Conservation (phyloP, 768 basidiomycete species). For the Tulasnella sp. region DNA sequence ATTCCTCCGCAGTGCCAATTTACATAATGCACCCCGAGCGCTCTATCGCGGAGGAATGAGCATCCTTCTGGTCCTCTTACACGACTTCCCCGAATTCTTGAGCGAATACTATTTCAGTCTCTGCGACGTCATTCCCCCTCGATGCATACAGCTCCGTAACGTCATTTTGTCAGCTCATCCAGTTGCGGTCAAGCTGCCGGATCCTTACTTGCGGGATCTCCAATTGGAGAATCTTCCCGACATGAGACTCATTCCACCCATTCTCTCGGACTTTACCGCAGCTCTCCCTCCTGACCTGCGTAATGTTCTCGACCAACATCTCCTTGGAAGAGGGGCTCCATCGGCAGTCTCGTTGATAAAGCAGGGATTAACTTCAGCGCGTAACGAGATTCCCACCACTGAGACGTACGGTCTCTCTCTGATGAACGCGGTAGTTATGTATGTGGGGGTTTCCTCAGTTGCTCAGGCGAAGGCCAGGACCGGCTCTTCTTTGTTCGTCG, state of each 20-base stretch:
- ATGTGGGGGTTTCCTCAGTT: constrained; percentile 86
- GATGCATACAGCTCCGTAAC: constrained; percentile 93
- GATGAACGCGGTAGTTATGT: constrained; percentile 90
- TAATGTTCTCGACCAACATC: constrained; percentile 67
- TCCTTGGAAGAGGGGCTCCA: constrained; percentile 59
- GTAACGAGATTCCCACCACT: constrained; percentile 47
- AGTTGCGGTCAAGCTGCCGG: constrained; percentile 61
- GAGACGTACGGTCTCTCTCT: constrained; percentile 77
- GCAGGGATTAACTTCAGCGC: constrained; percentile 23
- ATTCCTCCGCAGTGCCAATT: constrained; percentile 71
- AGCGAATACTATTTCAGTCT: constrained; percentile 94
- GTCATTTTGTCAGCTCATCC: constrained; percentile 95
- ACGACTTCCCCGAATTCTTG: constrained; percentile 98
- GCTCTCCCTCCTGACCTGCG: constrained; percentile 69
- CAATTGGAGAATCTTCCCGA: constrained; percentile 68
- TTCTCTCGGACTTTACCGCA: constrained; percentile 81
- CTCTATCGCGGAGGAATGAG: constrained; percentile 85
- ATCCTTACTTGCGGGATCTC: constrained; percentile 66
- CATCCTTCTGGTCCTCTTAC: constrained; percentile 84
- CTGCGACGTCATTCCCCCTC: constrained; percentile 81
- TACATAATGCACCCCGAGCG: constrained; percentile 67
- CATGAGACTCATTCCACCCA: constrained; percentile 83
- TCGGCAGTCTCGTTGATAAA: constrained; percentile 49
- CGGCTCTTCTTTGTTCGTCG: constrained; percentile 66
- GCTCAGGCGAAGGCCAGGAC: constrained; percentile 78